A percentile compares a stretch with the other conserved stretches of the same genome.
phyloP scores from a whole-genome alignment of 371 early-diverging fungal species.

The Batkoa obscura region DNA sequence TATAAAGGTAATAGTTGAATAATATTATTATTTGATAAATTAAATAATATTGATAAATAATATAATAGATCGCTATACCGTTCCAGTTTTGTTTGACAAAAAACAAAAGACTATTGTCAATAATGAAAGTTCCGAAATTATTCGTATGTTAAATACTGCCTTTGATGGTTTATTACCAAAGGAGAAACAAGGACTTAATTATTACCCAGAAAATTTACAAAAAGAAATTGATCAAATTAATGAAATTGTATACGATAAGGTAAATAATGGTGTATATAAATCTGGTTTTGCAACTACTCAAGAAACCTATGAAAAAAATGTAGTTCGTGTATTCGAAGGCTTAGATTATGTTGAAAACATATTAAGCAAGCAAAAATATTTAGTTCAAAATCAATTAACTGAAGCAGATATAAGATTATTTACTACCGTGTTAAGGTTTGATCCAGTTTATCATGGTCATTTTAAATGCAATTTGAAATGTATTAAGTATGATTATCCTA shows the following conservation, averaged over 20 bases:
- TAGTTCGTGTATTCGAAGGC: constrained; percentile 45
- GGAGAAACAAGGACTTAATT: constrained; percentile 38
- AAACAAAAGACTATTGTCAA: constrained; percentile 84
- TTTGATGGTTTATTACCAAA: constrained; percentile 53
- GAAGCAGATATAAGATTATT: constrained; percentile 84
- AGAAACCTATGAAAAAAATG: constrained; percentile 56
- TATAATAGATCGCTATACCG: constrained; percentile 43
- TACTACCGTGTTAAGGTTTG: constrained; percentile 80
- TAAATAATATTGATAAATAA: background rate
- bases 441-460: constrained; percentile 75
- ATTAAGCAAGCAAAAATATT: constrained; percentile 42
- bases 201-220: constrained; percentile 56
- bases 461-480: constrained; percentile 78
- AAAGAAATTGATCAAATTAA: constrained; percentile 69
- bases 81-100: constrained; percentile 83
- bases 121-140: constrained; percentile 91
- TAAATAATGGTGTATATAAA: constrained; percentile 77
- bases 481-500: constrained; percentile 69
- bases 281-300: constrained; percentile 83
- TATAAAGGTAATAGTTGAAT: constrained; percentile 11
- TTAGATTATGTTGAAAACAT: constrained; percentile 72
- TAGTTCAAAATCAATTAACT: constrained; percentile 59
- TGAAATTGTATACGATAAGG: constrained; percentile 69
- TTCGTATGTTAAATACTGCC: constrained; percentile 76
- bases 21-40: background rate